Base-by-base conservation (phyloP, 1,139 yeast species). In the Pichia sorboxylosa region DNA sequence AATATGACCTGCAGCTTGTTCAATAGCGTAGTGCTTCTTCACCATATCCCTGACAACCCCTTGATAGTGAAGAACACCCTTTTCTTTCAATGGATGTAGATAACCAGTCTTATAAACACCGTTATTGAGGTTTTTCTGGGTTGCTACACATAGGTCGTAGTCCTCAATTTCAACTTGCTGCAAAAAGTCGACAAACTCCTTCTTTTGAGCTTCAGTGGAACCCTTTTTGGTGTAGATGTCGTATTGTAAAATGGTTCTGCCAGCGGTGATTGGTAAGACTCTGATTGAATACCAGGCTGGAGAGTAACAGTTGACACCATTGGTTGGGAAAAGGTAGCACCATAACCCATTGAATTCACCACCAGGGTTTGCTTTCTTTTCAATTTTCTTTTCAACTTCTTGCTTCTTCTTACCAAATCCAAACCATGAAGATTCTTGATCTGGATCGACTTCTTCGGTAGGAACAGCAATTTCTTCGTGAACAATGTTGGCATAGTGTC, bases 221-320 rank as follows among this genome's bases (percentile, higher is more conserved):
- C 78, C 79, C 51, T 70, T 71, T 57, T 72, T 72, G 38, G 77
- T 67, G 54, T 65, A 72, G 36, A 72, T 68, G 46, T 72, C 78
- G 46, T 72, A 72, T 47, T 70, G 76, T 44, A 72, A 59, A 21
- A 72, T 57, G 13, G 78, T 72, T 45, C 63, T 70, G 27, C 62
- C 59, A 9, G 77, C 70, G 26, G 63, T 47, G 15, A 65, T 48
- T 24, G 79, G 79, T 39, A 71, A 57, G 3, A 72, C 78, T 46
- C 78, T 58, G 41, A 72, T 71, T 4, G 74, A 65, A 51, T 72
- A 72, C 75, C 76, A 72, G 6, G 78, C 78, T 40, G 78, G 78
- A 0, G 78, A 71, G 48, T 72, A 72, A 47, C 79, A 71, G 52
- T 72, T 72, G 48, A 72, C 52, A 26, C 78, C 78, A 44, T 69